Conservation (phyloP, 345 rosid species). For the Aegle marmelos region DNA sequence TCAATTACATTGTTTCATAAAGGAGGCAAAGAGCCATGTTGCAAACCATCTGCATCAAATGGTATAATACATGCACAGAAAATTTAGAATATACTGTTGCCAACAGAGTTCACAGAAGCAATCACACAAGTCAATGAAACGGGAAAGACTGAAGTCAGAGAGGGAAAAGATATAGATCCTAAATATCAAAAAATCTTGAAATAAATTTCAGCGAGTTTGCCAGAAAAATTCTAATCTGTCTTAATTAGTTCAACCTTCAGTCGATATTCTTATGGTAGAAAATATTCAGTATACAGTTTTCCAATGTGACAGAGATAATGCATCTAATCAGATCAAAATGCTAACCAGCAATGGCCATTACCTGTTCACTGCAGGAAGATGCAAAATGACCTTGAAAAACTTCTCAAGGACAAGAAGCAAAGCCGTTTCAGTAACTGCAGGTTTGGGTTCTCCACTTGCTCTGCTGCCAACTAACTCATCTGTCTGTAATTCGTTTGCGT, state of each 20-base stretch:
- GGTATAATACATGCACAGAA: neutral
- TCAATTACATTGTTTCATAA: neutral
- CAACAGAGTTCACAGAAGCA: neutral
- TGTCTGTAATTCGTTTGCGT: conserved; percentile 28
- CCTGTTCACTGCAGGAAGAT: conserved; percentile 87
- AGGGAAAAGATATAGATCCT: neutral
- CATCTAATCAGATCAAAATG: neutral
- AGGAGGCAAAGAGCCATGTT: neutral
- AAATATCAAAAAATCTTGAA: neutral
- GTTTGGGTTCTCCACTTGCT: conserved; percentile 49
- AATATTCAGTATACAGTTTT: neutral
- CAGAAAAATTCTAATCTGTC: neutral
- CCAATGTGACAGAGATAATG: too few relatives aligned
- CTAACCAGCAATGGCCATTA: conserved; percentile 15
- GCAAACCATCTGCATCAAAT: neutral
- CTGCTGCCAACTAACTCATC: conserved; percentile 22
- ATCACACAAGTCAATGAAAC: neutral
- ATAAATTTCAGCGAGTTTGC: too few relatives aligned
- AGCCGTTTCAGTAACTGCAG: conserved; percentile 76
- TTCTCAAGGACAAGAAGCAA: conserved; percentile 76
- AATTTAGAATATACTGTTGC: neutral
- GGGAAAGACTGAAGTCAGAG: neutral
- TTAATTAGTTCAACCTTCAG: neutral
- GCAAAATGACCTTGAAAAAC: conserved; percentile 69
- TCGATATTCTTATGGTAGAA: neutral